phyloP scores from a whole-genome alignment of 2,329 filamentous ascomycete genomes.

The Arthrobotrys iridis region DNA sequence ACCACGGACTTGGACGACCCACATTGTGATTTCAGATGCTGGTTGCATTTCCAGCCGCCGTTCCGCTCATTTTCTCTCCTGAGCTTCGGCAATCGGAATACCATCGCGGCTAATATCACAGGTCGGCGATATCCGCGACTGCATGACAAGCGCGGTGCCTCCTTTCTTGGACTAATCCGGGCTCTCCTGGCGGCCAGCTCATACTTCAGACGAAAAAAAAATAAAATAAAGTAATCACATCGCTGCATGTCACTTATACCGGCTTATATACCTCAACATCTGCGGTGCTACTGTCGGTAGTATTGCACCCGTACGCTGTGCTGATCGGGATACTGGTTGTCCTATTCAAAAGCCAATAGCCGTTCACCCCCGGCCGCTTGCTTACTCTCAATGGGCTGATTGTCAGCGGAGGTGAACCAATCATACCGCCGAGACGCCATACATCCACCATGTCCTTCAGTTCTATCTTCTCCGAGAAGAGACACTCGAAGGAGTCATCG shows the following conservation, averaged over 20 bases:
- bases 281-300: conserved; percentile 3
- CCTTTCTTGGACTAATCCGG: conserved; percentile 49
- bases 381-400: conserved; percentile 52
- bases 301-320: conserved; percentile 17
- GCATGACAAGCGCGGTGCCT: conserved; percentile 50
- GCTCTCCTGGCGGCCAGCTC: conserved; percentile 39
- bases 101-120: conserved; percentile 43
- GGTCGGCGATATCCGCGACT: conserved; percentile 47
- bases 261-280: conserved; percentile 8
- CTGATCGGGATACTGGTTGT: conserved; percentile 48
- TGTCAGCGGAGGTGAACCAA: conserved; percentile 45
- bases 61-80: background rate
- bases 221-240: no score
- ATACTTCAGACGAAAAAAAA: conserved; percentile 53
- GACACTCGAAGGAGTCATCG: conserved; percentile 48
- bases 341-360: conserved; percentile 22
- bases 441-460: conserved; percentile 53
- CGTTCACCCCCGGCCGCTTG: conserved; percentile 35
- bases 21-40: background rate
- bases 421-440: conserved; percentile 42
- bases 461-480: conserved; percentile 52
- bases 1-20: background rate
- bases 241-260: conserved; percentile 17
- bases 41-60: background rate
- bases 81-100: conserved; percentile 13